phyloP scores from a whole-genome alignment of 2,329 filamentous ascomycete genomes.

The Monilinia fructicola region DNA sequence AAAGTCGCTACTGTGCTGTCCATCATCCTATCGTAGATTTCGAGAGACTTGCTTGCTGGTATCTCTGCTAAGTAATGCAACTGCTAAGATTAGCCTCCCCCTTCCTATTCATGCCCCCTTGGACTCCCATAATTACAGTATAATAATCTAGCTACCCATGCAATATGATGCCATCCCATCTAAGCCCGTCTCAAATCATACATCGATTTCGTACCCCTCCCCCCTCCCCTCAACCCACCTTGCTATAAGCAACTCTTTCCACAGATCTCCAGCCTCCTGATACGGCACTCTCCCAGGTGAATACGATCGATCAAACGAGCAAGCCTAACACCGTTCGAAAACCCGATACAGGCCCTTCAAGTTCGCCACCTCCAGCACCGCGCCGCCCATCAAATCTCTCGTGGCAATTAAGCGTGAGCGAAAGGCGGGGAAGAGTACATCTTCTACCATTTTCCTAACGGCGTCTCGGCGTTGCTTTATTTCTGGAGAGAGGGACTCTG shows the following conservation, averaged over 20 bases:
- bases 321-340: constrained; percentile 80
- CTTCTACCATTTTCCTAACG: constrained; percentile 74
- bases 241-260: neutral
- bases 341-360: constrained; percentile 90
- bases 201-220: too few relatives aligned
- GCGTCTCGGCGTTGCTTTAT: constrained; percentile 62
- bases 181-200: neutral
- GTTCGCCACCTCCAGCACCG: constrained; percentile 82
- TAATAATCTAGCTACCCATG: neutral
- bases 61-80: neutral
- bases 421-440: constrained; percentile 87
- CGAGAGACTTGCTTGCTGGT: neutral
- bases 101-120: neutral
- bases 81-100: neutral
- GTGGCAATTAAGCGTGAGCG: constrained; percentile 82
- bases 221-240: neutral
- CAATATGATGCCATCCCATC: neutral
- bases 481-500: constrained; percentile 43
- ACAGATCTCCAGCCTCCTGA: neutral
- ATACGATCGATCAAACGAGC: neutral
- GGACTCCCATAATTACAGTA: neutral
- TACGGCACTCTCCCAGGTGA: too few relatives aligned
- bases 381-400: constrained; percentile 68
- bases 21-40: neutral
- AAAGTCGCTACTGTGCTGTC: neutral